Conservation (phyloP, 305 asterid genomes). For the Fraxinus floribunda region DNA sequence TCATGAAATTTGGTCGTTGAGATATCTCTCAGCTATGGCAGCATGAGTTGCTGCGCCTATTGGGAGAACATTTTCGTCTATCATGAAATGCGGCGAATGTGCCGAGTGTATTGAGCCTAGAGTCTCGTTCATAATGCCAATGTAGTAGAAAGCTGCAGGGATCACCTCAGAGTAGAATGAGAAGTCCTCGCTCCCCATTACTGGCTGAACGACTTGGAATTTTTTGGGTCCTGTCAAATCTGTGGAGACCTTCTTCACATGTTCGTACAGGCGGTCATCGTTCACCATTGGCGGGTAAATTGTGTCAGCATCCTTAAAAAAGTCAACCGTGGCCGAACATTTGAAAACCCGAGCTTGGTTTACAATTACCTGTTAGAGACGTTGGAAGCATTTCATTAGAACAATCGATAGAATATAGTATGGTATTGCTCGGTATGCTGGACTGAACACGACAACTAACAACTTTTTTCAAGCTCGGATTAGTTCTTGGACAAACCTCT, state of each 20-base stretch:
- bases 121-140: constrained; percentile 71
- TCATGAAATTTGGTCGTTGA: constrained; percentile 32
- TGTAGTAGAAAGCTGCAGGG: constrained; percentile 72
- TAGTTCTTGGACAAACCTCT: constrained; percentile 50
- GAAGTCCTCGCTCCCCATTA: constrained; percentile 95
- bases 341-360: constrained; percentile 73
- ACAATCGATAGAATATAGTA: not conserved
- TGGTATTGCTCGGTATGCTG: not conserved
- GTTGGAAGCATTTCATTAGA: not conserved
- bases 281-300: constrained; percentile 87
- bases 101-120: constrained; percentile 62
- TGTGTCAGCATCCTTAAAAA: constrained; percentile 58
- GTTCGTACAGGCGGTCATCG: constrained; percentile 55
- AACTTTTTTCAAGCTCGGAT: not conserved
- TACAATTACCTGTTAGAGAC: constrained; percentile 51
- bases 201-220: constrained; percentile 52
- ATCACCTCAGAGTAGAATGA: constrained; percentile 75
- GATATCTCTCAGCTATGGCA: constrained; percentile 84
- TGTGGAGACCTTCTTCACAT: constrained; percentile 41
- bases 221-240: constrained; percentile 49
- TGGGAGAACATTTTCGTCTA: constrained; percentile 79
- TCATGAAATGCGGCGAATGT: constrained; percentile 82
- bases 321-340: constrained; percentile 79
- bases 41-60: constrained; percentile 92
- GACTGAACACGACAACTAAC: not conserved